A percentile compares a stretch with the other conserved stretches of the same genome.
These are phyloP conservation scores for Arachis hypogaea DNA, from an alignment of 306 rosid genomes.

Conservation along the genomic window DNA sequence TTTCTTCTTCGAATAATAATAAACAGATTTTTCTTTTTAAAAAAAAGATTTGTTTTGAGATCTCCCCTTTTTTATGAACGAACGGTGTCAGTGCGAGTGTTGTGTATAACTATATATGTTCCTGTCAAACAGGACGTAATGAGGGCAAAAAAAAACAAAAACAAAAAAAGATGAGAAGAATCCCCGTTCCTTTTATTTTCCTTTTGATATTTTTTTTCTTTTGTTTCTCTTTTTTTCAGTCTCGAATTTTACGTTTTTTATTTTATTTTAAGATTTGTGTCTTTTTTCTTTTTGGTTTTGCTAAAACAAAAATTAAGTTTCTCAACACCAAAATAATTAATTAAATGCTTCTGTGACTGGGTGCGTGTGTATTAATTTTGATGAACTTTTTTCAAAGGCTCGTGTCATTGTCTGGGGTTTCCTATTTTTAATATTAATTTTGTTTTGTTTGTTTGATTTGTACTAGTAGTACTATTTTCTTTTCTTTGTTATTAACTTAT, in stretches of 20 bases:
- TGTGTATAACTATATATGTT: slow-evolving; percentile 20
- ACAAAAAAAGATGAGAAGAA: slow-evolving; percentile 29
- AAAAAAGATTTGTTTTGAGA: not conserved
- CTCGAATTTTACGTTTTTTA: not conserved
- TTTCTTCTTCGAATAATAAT: slow-evolving; percentile 36
- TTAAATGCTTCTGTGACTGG: slow-evolving; percentile 23
- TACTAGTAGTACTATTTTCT: not conserved
- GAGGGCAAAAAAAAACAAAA: slow-evolving; percentile 23
- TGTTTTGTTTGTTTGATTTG: not conserved
- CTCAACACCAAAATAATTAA: too few species aligned
- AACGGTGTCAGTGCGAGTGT: slow-evolving; percentile 46
- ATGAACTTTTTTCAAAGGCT: slow-evolving; percentile 48
- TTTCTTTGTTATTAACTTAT: not conserved
- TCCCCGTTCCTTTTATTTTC: not conserved
- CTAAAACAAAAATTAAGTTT: slow-evolving; percentile 5
- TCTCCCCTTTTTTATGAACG: slow-evolving; percentile 32
- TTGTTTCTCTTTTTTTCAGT: not conserved
- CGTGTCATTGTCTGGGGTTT: slow-evolving; percentile 32
- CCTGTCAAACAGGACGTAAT: slow-evolving; percentile 48
- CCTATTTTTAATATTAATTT: not conserved
- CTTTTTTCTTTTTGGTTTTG: not conserved
- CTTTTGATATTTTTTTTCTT: not conserved
- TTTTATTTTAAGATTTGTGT: not conserved
- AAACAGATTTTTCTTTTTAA: slow-evolving; percentile 16
- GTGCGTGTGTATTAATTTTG: slow-evolving; percentile 35